Evolutionary conservation across 768 basidiomycete species (phyloP).

Genomic region (Pisolithus albus): DNA sequence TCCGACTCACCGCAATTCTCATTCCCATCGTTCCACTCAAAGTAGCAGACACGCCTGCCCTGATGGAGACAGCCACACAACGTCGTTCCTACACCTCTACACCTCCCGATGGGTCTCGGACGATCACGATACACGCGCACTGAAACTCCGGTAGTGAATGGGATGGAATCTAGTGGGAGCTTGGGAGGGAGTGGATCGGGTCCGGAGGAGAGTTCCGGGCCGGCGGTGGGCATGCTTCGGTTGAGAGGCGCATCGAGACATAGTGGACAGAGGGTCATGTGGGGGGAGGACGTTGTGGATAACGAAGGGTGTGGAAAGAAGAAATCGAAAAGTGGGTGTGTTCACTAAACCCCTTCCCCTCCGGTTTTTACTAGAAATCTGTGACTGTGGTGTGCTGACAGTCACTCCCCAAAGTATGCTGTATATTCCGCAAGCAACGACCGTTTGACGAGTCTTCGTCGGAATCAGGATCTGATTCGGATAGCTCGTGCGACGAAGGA

Average conservation of each 20-base stretch:
- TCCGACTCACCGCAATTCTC: background rate
- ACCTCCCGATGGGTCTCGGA: constrained; percentile 49
- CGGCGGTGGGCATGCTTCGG: constrained; percentile 42
- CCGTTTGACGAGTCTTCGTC: constrained; percentile 79
- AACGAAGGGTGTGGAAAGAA: constrained; percentile 88
- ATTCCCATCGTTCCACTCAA: background rate
- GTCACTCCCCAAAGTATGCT: constrained; percentile 61
- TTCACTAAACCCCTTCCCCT: background rate
- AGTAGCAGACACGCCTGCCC: background rate
- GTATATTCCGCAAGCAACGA: constrained; percentile 84
- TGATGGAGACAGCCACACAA: constrained; percentile 19
- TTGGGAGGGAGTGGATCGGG: constrained; percentile 8
- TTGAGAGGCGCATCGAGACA: constrained; percentile 19
- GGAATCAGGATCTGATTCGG: constrained; percentile 48
- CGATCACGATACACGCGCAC: constrained; percentile 39
- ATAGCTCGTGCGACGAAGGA: constrained; percentile 14
- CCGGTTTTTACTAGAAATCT: too few species aligned
- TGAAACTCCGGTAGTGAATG: constrained; percentile 28
- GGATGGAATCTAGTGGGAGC: constrained; percentile 5
- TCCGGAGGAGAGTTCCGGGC: constrained; percentile 44
- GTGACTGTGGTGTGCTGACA: background rate
- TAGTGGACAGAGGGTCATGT: constrained; percentile 59
- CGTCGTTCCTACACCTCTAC: constrained; percentile 33
- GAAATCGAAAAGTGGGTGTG: constrained; percentile 81
- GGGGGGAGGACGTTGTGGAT: constrained; percentile 82